Evolutionary conservation across 1,139 yeast genomes (phyloP), one percentile per base, ranked within the genome.

Genomic region (Candida sp.): DNA sequence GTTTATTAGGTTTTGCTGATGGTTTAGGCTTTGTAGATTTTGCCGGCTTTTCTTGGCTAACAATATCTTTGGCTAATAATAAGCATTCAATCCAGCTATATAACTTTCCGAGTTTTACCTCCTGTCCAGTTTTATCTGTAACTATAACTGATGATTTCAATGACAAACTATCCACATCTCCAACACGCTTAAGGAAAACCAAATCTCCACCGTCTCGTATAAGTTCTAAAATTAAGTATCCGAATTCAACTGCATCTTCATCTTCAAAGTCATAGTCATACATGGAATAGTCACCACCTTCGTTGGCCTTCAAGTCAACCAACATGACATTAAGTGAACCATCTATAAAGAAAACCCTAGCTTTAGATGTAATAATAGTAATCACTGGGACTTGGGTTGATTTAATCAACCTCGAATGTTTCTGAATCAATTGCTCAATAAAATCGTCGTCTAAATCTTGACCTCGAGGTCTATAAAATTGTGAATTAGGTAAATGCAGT

Each of bases 241-340:
- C 91, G 43, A 67, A 76, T 5, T 58, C 63, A n/a, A 61, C 65
- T 11, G 62, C 64, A 38, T 79, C 84, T 49, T 78, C 77, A 12
- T 64, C 73, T 48, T 73, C 79, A 59, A 85, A 84, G 55, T 85
- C 93, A 60, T 83, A 85, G 60, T 85, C 91, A 57, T 84, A 85
- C 83, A 85, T 81, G 60, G 87, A 86, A 47, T 84, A 81, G 51
- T 81, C 82, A n/a, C 64, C 57, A 52, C 81, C 75, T 66, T 83
- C 47, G 75, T 81, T 63, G 55, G 75, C 75, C 43, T 70, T 72
- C 47, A 73, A 61, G 49, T 73, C 78, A 11, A 73, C 68, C 51
- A 72, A 48, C 63, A 68, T 68, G 3, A 73, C 77, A 43, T 69
- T 64, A 33, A 72, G 55, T 1, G 53, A 42, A 2, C 63, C 58